These are phyloP conservation scores for Taphrina betulina DNA, from an alignment of 1,139 yeast genomes.

Conservation along the genomic window DNA sequence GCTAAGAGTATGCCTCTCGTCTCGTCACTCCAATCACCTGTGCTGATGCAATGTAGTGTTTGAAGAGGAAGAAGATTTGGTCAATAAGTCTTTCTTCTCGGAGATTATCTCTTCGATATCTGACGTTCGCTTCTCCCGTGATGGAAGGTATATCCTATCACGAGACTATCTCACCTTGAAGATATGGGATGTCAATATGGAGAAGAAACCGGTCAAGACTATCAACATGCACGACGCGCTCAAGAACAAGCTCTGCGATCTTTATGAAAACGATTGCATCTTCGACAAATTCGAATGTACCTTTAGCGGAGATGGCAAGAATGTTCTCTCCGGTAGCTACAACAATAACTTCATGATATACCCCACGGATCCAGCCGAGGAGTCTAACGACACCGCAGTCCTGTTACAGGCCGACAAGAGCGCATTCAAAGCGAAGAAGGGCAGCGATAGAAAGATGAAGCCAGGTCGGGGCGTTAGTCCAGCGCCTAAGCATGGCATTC, in stretches of 20 bases:
- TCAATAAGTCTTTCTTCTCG: slow-evolving; percentile 91
- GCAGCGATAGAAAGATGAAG: slow-evolving; percentile 40
- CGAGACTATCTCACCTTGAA: slow-evolving; percentile 97
- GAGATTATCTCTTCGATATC: slow-evolving; percentile 94
- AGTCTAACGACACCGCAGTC: slow-evolving; percentile 68
- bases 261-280: slow-evolving; percentile 97
- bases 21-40: background rate
- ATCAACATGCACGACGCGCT: slow-evolving; percentile 94
- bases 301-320: slow-evolving; percentile 87
- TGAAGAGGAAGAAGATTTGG: slow-evolving; percentile 91
- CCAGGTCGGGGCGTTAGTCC: slow-evolving; percentile 30
- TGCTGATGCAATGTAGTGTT: slow-evolving; percentile 49
- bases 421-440: slow-evolving; percentile 83
- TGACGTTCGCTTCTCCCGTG: slow-evolving; percentile 87
- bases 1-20: slow-evolving; percentile 50
- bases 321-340: slow-evolving; percentile 96
- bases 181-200: slow-evolving; percentile 98
- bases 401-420: slow-evolving; percentile 96
- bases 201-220: slow-evolving; percentile 87
- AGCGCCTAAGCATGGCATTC: slow-evolving; percentile 36
- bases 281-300: slow-evolving; percentile 98
- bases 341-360: slow-evolving; percentile 96
- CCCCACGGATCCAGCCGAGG: slow-evolving; percentile 58
- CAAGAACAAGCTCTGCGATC: slow-evolving; percentile 89
- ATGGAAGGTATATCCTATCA: slow-evolving; percentile 91